Conservation (phyloP, 1,284 basidiomycete genomes). For the Leccinum pachyderme region DNA sequence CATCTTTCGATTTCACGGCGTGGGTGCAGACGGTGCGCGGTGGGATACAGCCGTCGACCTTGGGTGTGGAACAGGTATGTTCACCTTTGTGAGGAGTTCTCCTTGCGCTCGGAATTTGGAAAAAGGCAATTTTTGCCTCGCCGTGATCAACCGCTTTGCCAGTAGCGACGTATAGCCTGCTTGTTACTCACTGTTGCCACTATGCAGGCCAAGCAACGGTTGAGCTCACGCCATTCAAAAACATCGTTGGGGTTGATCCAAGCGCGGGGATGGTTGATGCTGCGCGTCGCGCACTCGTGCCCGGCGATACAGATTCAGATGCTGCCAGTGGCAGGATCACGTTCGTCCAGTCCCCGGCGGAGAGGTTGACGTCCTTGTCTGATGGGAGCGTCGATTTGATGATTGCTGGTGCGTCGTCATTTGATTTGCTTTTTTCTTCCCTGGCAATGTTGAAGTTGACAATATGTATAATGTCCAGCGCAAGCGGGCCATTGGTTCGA, state of each 20-base stretch:
- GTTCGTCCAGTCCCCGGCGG: slow-evolving; percentile 54
- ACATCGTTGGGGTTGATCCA: slow-evolving; percentile 73
- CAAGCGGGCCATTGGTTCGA: slow-evolving; percentile 91
- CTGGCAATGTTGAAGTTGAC: background rate
- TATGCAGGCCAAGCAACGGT: slow-evolving; percentile 63
- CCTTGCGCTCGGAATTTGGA: background rate
- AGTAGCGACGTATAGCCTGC: no score
- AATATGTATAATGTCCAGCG: slow-evolving; percentile 39
- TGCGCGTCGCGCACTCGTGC: slow-evolving; percentile 44
- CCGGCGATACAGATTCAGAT: background rate
- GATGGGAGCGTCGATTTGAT: slow-evolving; percentile 70
- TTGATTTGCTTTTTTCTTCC: background rate
- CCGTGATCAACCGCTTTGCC: no score
- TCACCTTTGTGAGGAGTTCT: background rate
- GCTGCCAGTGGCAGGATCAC: slow-evolving; percentile 33
- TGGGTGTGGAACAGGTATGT: slow-evolving; percentile 80
- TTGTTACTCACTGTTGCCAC: background rate
- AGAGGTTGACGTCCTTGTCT: slow-evolving; percentile 52
- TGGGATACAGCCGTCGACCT: slow-evolving; percentile 70
- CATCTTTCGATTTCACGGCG: slow-evolving; percentile 57
- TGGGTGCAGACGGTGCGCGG: slow-evolving; percentile 25
- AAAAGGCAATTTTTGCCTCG: background rate
- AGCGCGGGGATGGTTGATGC: slow-evolving; percentile 69
- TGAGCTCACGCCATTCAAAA: slow-evolving; percentile 57
- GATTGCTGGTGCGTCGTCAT: slow-evolving; percentile 54